Evolutionary conservation across 2,329 filamentous ascomycete species (phyloP).

Genomic region (Zelopaecilomyces penicillatus): DNA sequence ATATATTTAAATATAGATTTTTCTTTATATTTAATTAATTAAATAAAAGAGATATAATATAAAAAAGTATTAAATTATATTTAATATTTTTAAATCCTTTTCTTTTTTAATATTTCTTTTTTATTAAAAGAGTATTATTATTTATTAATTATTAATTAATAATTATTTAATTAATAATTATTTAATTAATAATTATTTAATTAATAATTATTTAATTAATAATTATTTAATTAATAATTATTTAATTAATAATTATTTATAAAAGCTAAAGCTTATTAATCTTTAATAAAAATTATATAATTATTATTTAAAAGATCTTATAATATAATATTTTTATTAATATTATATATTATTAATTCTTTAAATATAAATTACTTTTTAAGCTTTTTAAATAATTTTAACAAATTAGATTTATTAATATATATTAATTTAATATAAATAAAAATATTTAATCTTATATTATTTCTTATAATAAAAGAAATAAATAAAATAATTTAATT

Average conservation of each 20-base stretch:
- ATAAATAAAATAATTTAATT: too few relatives aligned
- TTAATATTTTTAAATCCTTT: too few relatives aligned
- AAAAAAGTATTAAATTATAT: too few relatives aligned
- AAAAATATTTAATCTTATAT: too few relatives aligned
- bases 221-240: not conserved
- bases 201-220: not conserved
- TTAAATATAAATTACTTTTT: not conserved
- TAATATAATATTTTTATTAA: not conserved
- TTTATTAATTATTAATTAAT: not conserved
- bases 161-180: not conserved
- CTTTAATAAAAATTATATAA: not conserved
- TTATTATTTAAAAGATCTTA: not conserved
- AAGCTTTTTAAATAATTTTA: not conserved
- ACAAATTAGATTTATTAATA: too few relatives aligned
- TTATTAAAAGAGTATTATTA: not conserved
- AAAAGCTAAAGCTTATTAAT: not conserved
- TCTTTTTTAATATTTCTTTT: not conserved
- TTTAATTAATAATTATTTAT: not conserved
- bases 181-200: not conserved
- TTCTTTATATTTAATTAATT: too few relatives aligned
- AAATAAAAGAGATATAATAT: too few relatives aligned
- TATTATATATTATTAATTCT: not conserved
- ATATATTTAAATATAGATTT: too few relatives aligned
- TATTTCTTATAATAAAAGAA: too few relatives aligned
- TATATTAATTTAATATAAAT: slow-evolving; percentile 4